Percentiles rank a stretch among this genome's conserved stretches.
Conservation (phyloP, 1,284 basidiomycete genomes). For the Hortiboletus rubellus region DNA sequence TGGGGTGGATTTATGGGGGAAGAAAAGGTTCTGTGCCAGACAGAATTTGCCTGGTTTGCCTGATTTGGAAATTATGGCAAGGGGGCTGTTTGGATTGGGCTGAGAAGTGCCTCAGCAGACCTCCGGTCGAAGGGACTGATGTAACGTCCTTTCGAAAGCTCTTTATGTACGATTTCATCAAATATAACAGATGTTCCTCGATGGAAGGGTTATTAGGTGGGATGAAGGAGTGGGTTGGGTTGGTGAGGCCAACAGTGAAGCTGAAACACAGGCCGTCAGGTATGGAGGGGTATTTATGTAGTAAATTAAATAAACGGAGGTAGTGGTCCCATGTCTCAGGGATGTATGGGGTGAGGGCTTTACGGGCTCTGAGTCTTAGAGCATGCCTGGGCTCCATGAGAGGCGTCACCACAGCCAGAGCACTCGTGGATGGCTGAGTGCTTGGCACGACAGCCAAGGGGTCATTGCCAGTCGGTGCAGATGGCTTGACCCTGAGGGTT, state of each 20-base stretch:
- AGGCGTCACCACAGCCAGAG: too few relatives aligned
- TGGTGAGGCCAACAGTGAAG: background rate
- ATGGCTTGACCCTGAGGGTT: too few relatives aligned
- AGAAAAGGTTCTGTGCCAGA: constrained; percentile 3
- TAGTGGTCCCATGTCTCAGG: too few relatives aligned
- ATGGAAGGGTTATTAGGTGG: background rate
- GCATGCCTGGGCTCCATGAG: too few relatives aligned
- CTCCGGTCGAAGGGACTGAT: background rate
- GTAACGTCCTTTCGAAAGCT: background rate
- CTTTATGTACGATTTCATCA: background rate
- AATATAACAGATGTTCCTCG: background rate
- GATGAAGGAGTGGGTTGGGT: background rate
- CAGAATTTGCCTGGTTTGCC: constrained; percentile 26
- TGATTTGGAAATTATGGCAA: constrained; percentile 32
- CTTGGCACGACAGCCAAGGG: too few relatives aligned
- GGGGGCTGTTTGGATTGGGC: constrained; percentile 38
- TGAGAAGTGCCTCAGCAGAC: background rate
- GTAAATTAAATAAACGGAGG: background rate
- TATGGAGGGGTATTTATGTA: background rate
- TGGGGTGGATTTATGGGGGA: constrained; percentile 12
- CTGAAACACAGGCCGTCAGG: background rate
- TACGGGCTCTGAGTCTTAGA: too few relatives aligned
- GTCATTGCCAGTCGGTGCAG: too few relatives aligned
- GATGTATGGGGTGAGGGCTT: too few relatives aligned
- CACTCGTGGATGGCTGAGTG: too few relatives aligned